Evolutionary conservation across 2,329 filamentous ascomycete species (phyloP), one percentile per base, ranked within the genome.

Genomic region (Aspergillus sp.): DNA sequence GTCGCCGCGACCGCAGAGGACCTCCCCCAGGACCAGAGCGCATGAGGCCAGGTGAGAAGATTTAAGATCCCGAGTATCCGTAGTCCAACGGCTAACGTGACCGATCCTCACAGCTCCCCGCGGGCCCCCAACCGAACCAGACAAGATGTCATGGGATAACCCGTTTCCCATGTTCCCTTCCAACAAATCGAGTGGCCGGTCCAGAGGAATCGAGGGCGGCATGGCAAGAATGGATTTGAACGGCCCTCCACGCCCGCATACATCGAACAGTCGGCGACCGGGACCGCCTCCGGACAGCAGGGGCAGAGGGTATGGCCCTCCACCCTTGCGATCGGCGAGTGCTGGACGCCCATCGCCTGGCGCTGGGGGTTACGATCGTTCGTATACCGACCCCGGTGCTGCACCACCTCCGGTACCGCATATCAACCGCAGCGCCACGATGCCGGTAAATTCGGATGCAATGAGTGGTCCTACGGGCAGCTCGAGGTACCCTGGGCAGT

Each of bases 111-210:
- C 59, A 61, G 65, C 68, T 54, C 65, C 65, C 61, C 62, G 46
- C 45, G 61, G 59, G 47, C 58, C 60, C 33, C 72, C 69, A 3
- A 67, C 67, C 45, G 75, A 71, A 32, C 69, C 74, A 42, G 67
- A 71, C 40, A 63, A 60, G 22, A 50, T 67, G 36, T 55, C 69
- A 24, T 80, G 73, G 66, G 79, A 82, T 51, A 78, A 75, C 57
- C 78, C 78, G 3, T 81, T 80, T 50, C 77, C 78, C 22, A 63
- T 71, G 4, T 78, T 66, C 55, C 71, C 60, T 44, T 50, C 58
- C 43, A 62, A 60, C 52, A 64, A 60, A 50, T 60, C 69, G 58
- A 65, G 57, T 56, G 70, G 63, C 65, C 73, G 66, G 8, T 65
- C 68, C 6, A 52, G 57, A 32, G 65, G 61, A 1, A 47, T 74